These are phyloP conservation scores for Phellopilus nigrolimitatus DNA, from an alignment of 1,284 basidiomycete species.

Conservation along the genomic window DNA sequence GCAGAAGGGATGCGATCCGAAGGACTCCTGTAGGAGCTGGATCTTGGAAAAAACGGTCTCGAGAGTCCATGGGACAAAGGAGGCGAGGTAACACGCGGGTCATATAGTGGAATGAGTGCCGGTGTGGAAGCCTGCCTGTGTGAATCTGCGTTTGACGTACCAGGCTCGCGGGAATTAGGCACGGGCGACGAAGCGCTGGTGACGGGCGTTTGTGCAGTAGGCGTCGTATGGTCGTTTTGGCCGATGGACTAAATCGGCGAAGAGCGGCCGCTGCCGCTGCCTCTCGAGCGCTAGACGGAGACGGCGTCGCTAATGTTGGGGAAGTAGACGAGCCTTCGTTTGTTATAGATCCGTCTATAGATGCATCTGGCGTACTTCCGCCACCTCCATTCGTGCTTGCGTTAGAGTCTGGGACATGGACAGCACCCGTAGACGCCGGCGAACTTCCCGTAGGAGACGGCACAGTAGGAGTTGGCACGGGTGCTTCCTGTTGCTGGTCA, in stretches of 20 bases:
- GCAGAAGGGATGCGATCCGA: neutral
- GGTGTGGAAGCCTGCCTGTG: neutral
- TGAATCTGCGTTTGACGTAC: neutral
- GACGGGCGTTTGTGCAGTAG: neutral
- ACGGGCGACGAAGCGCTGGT: no score
- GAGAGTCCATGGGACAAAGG: neutral
- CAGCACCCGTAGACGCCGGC: neutral
- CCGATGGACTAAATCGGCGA: constrained; percentile 26
- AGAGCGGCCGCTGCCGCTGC: constrained; percentile 36
- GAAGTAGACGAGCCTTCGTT: neutral
- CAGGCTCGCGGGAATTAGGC: neutral
- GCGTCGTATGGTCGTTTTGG: neutral
- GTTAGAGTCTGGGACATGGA: constrained; percentile 1
- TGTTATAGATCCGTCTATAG: neutral
- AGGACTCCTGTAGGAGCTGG: constrained; percentile 1
- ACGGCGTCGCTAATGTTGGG: neutral
- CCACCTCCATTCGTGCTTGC: constrained; percentile 10
- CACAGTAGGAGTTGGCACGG: constrained; percentile 15
- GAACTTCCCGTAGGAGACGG: neutral
- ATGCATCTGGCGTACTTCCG: constrained; percentile 3
- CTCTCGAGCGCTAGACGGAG: constrained; percentile 28
- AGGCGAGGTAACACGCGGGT: constrained; percentile 5
- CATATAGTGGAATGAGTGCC: constrained; percentile 14
- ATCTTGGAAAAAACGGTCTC: constrained; percentile 7
- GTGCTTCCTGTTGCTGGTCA: neutral